Percentiles rank a stretch among this genome's conserved stretches.
Conservation (phyloP, 371 early-diverging fungal species). For the Saksenaea oblongispora region DNA sequence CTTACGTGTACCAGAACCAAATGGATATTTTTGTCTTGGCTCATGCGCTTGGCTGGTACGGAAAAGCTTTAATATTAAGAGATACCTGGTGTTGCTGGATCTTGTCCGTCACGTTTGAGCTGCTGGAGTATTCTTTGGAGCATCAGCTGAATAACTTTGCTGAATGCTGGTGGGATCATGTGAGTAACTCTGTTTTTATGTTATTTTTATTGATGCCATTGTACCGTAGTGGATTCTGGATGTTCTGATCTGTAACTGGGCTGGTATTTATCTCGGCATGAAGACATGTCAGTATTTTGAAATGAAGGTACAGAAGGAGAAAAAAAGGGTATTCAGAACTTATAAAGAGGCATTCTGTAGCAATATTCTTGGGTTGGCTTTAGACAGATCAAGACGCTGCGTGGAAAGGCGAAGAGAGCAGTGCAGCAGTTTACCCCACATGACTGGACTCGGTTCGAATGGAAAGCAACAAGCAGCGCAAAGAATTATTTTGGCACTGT, state of each 20-base stretch:
- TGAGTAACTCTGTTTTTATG: constrained; percentile 39
- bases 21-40: constrained; percentile 94
- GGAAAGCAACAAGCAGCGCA: constrained; percentile 82
- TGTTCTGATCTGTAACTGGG: constrained; percentile 93
- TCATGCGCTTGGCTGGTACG: constrained; percentile 95
- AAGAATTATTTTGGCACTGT: constrained; percentile 76
- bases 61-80: constrained; percentile 88
- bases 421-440: constrained; percentile 94
- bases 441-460: constrained; percentile 91
- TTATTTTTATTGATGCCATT: neutral
- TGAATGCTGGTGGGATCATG: constrained; percentile 99
- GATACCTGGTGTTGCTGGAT: constrained; percentile 97
- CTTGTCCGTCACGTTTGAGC: constrained; percentile 89
- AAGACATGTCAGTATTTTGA: constrained; percentile 95
- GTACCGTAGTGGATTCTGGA: constrained; percentile 91
- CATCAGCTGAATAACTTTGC: constrained; percentile 97
- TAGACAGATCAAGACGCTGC: constrained; percentile 76
- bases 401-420: constrained; percentile 87
- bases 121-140: constrained; percentile 92
- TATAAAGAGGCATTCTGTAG: constrained; percentile 17
- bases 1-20: constrained; percentile 56
- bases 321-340: neutral
- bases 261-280: constrained; percentile 92
- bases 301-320: constrained; percentile 65
- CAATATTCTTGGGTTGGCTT: constrained; percentile 93